phyloP scores from a whole-genome alignment of 2,329 filamentous ascomycete genomes.

The Penicillium occitanis region DNA sequence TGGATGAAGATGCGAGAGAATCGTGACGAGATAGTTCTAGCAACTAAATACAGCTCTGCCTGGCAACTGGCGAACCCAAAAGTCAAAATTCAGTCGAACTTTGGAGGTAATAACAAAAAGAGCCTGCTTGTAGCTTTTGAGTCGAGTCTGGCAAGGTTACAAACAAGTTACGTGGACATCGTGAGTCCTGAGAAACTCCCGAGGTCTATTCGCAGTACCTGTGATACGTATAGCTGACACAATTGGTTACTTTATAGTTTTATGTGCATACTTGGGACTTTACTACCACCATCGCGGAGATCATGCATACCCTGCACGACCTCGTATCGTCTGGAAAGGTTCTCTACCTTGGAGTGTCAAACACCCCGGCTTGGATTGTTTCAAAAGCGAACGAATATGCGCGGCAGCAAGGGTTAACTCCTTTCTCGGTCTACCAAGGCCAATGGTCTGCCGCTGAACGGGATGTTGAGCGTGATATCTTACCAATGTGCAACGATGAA shows the following conservation, averaged over 20 bases:
- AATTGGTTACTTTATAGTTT: conserved; percentile 25
- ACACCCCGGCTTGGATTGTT: conserved; percentile 66
- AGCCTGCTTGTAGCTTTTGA: conserved; percentile 35
- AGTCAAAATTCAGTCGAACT: conserved; percentile 33
- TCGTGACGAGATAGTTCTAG: conserved; percentile 47
- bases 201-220: neutral
- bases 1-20: conserved; percentile 49
- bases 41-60: conserved; percentile 40
- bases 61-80: conserved; percentile 40
- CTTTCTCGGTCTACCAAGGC: conserved; percentile 70
- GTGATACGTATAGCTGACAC: neutral
- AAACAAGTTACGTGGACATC: conserved; percentile 40
- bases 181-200: neutral
- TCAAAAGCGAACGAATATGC: conserved; percentile 58
- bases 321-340: conserved; percentile 63
- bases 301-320: conserved; percentile 67
- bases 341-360: conserved; percentile 65
- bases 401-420: conserved; percentile 65
- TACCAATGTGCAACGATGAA: conserved; percentile 63
- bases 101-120: conserved; percentile 35
- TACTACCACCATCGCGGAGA: conserved; percentile 62
- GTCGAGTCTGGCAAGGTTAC: conserved; percentile 34
- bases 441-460: conserved; percentile 61
- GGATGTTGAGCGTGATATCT: conserved; percentile 69
- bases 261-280: conserved; percentile 59